Conservation (phyloP, 148 eudicot species). For the Dysphania ambrosioides region DNA sequence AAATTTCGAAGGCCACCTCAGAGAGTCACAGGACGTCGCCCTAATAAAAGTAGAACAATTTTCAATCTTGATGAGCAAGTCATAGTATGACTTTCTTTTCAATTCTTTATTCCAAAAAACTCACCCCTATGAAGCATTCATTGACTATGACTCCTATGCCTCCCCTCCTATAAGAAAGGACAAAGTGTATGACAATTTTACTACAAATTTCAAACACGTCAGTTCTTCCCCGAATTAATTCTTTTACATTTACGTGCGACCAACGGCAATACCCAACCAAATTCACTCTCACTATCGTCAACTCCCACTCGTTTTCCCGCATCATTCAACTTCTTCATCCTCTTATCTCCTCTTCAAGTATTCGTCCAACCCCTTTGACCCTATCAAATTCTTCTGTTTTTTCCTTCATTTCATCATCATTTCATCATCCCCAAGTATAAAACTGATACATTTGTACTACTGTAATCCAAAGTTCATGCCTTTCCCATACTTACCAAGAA, state of each 20-base stretch:
- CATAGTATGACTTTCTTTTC: too few relatives aligned
- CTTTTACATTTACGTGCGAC: background rate
- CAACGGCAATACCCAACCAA: background rate
- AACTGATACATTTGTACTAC: too few relatives aligned
- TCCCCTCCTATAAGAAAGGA: too few relatives aligned
- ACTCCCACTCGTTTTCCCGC: slow-evolving; percentile 11
- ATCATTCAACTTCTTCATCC: background rate
- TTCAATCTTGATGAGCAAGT: too few relatives aligned
- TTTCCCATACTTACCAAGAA: background rate
- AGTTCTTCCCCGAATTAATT: background rate
- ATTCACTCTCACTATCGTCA: background rate
- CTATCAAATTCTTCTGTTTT: background rate
- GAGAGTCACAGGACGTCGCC: too few relatives aligned
- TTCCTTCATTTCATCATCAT: too few relatives aligned
- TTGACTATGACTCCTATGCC: slow-evolving; percentile 3
- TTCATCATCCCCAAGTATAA: too few relatives aligned
- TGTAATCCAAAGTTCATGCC: background rate
- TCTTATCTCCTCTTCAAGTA: background rate
- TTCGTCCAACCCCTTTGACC: background rate
- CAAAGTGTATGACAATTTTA: background rate
- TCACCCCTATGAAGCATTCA: background rate
- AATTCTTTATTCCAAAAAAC: too few relatives aligned
- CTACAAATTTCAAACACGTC: background rate
- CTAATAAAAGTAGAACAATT: too few relatives aligned
- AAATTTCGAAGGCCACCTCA: too few relatives aligned